Conservation (phyloP, 495 filamentous ascomycete genomes). For the Annulohypoxylon moriforme region DNA sequence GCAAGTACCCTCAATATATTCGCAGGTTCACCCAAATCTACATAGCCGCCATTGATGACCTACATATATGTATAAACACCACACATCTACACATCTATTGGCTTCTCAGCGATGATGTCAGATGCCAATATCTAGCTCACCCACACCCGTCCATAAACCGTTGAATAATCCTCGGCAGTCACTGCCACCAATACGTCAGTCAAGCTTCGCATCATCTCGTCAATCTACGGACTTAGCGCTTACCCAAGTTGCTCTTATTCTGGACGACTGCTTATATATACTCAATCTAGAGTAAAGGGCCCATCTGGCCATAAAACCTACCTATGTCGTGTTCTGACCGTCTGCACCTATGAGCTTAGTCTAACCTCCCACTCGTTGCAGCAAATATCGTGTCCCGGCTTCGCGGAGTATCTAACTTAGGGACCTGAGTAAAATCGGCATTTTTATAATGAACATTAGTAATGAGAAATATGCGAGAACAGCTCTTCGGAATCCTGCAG, state of each 20-base stretch:
- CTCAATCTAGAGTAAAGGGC: background rate
- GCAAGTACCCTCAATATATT: no score
- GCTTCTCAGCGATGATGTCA: background rate
- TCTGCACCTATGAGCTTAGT: background rate
- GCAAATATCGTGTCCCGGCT: background rate
- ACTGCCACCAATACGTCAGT: no score
- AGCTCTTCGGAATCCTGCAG: no score
- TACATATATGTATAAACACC: no score
- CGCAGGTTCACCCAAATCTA: background rate
- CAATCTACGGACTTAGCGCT: background rate
- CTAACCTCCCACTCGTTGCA: background rate
- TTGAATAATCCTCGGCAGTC: conserved; percentile 1
- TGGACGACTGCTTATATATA: background rate
- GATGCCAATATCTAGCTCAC: background rate
- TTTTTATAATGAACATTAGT: no score
- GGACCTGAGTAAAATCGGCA: no score
- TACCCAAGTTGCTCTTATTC: background rate
- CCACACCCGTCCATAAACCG: background rate
- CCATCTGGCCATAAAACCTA: background rate
- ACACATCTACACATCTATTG: background rate
- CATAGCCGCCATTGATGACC: background rate
- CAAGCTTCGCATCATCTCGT: background rate
- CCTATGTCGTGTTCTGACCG: background rate
- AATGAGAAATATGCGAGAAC: no score
- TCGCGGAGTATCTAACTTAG: no score